These are phyloP conservation scores for Sungouiella blattae DNA, from an alignment of 805 yeast species.

Conservation along the genomic window DNA sequence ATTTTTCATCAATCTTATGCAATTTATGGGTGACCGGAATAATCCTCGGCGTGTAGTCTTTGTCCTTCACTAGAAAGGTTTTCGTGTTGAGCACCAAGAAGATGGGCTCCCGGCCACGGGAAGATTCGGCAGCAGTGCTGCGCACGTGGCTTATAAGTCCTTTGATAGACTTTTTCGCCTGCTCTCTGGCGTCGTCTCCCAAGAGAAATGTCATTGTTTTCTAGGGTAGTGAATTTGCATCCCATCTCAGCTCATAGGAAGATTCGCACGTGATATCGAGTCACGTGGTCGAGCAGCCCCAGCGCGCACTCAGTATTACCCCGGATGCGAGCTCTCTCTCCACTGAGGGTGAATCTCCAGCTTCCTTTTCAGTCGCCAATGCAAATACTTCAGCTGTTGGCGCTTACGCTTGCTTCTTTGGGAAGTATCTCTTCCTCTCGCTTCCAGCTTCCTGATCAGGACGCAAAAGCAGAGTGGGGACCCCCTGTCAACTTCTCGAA, in stretches of 20 bases:
- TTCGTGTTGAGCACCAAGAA: constrained; percentile 47
- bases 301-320: no score
- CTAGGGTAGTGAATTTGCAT: no score
- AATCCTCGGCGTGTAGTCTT: constrained; percentile 55
- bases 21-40: constrained; percentile 55
- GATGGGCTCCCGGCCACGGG: constrained; percentile 21
- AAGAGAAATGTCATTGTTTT: constrained; percentile 16
- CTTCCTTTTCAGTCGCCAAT: no score
- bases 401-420: constrained; percentile 1
- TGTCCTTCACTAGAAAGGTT: constrained; percentile 39
- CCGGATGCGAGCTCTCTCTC: no score
- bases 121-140: constrained; percentile 2
- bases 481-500: background rate
- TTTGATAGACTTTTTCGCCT: constrained; percentile 13
- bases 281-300: no score
- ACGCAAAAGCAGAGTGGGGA: background rate
- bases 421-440: no score
- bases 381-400: constrained; percentile 2
- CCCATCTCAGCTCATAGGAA: no score
- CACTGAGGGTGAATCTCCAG: no score
- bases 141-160: constrained; percentile 13
- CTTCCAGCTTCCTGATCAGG: no score
- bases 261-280: no score
- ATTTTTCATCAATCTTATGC: constrained; percentile 44
- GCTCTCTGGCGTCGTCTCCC: constrained; percentile 17